phyloP scores from a whole-genome alignment of 257 asterid genomes.

The Marsdenia floribunda region DNA sequence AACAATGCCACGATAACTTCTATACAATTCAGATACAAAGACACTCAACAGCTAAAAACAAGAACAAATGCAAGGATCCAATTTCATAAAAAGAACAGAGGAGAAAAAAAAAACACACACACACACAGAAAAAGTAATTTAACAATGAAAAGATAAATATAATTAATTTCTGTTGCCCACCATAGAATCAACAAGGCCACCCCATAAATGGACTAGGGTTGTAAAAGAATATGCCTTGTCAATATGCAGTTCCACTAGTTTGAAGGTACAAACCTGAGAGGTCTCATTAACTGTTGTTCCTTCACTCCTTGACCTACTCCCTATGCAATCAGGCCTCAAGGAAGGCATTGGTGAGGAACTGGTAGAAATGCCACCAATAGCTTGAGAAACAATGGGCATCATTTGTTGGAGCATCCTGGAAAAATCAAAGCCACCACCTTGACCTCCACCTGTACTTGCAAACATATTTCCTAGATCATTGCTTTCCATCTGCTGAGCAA shows the following conservation, averaged over 20 bases:
- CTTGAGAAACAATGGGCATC: conserved; percentile 96
- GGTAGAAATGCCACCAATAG: conserved; percentile 63
- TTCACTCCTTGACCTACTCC: conserved; percentile 31
- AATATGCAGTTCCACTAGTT: background rate
- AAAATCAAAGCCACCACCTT: conserved; percentile 74
- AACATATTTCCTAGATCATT: conserved; percentile 77
- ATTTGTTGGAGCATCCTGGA: conserved; percentile 92
- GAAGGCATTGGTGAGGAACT: conserved; percentile 30
- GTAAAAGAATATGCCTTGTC: background rate
- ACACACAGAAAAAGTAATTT: too few species aligned
- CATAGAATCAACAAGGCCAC: background rate
- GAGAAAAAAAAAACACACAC: too few species aligned
- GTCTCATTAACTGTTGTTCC: conserved; percentile 20
- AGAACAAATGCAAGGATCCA: background rate
- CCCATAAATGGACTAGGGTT: background rate
- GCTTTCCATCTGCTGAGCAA: conserved; percentile 85
- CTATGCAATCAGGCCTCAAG: conserved; percentile 23
- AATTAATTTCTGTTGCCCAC: background rate
- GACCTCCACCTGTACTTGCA: conserved; percentile 53
- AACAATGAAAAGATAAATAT: background rate
- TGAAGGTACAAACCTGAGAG: conserved; percentile 50
- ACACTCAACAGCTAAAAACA: background rate
- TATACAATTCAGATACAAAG: background rate
- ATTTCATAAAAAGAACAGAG: background rate
- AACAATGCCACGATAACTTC: background rate